Conservation (phyloP, 306 rosid species). For the Clitoria ternatea region DNA sequence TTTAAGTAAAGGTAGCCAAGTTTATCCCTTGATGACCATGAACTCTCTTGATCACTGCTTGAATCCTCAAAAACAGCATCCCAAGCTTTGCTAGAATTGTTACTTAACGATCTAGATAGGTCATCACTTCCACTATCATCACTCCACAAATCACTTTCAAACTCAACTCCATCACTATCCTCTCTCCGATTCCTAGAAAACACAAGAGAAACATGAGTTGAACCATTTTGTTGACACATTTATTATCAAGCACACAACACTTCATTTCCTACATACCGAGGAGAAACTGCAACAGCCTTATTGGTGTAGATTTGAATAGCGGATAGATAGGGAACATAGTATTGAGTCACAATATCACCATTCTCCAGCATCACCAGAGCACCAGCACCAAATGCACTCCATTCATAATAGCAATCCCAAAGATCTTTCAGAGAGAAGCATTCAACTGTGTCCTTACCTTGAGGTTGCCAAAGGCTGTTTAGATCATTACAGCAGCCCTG, state of each 20-base stretch:
- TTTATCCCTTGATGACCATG: slow-evolving; percentile 43
- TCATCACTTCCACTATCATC: slow-evolving; percentile 72
- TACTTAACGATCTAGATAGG: slow-evolving; percentile 51
- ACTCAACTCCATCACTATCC: slow-evolving; percentile 42
- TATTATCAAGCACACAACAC: neutral
- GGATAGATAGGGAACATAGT: slow-evolving; percentile 68
- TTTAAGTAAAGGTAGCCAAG: slow-evolving; percentile 59
- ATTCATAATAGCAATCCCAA: slow-evolving; percentile 68
- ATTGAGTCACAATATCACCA: slow-evolving; percentile 46
- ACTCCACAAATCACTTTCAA: slow-evolving; percentile 74
- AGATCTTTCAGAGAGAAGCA: slow-evolving; percentile 58
- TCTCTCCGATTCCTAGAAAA: slow-evolving; percentile 36
- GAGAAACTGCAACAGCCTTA: slow-evolving; percentile 43
- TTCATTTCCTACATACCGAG: slow-evolving; percentile 41
- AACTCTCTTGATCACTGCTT: slow-evolving; percentile 54
- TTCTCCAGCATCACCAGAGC: slow-evolving; percentile 40
- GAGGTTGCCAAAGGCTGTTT: slow-evolving; percentile 53
- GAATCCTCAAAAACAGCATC: slow-evolving; percentile 66
- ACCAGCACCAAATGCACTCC: slow-evolving; percentile 81
- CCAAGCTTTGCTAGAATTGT: slow-evolving; percentile 71
- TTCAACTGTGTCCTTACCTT: slow-evolving; percentile 43
- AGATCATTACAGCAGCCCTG: slow-evolving; percentile 54
- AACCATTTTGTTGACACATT: neutral
- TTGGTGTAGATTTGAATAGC: slow-evolving; percentile 61
- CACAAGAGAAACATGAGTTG: neutral